These are phyloP conservation scores for Camellia lanceoleosa DNA, from an alignment of 148 eudicot species.

Conservation along the genomic window DNA sequence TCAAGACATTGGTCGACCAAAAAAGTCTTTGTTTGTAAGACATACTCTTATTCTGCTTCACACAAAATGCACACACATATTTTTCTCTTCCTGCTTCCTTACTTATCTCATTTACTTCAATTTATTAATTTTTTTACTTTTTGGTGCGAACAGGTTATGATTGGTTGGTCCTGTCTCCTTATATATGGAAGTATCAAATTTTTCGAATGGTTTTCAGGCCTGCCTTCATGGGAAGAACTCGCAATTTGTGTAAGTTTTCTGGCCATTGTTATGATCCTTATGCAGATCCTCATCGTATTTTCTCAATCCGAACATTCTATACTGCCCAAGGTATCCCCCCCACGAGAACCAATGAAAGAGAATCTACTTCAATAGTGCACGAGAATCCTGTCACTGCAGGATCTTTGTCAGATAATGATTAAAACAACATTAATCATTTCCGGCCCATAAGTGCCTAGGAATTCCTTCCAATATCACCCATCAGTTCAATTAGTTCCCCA, in stretches of 20 bases:
- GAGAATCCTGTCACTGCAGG: too few relatives aligned
- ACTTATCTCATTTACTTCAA: neutral
- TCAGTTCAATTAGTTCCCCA: neutral
- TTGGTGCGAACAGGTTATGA: conserved; percentile 43
- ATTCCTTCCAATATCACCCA: neutral
- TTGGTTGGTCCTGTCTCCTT: conserved; percentile 50
- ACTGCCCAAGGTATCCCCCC: conserved; percentile 31
- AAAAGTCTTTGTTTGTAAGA: conserved; percentile 22
- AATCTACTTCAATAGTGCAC: conserved; percentile 42
- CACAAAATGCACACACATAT: neutral
- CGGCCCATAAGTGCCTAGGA: neutral
- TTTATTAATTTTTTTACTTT: neutral
- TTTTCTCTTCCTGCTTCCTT: neutral
- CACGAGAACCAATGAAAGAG: conserved; percentile 40
- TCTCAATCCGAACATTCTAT: conserved; percentile 55
- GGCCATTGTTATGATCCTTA: conserved; percentile 37
- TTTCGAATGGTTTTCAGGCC: conserved; percentile 38
- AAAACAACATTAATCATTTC: conserved; percentile 8
- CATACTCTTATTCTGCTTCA: neutral
- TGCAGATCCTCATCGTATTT: conserved; percentile 61
- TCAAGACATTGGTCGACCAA: conserved; percentile 64
- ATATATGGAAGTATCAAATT: conserved; percentile 32
- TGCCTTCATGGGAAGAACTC: conserved; percentile 47
- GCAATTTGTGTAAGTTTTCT: conserved; percentile 33
- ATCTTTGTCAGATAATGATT: conserved; percentile 1